Conservation (phyloP, 148 eudicot genomes). For the Hydrangea macrophylla region DNA sequence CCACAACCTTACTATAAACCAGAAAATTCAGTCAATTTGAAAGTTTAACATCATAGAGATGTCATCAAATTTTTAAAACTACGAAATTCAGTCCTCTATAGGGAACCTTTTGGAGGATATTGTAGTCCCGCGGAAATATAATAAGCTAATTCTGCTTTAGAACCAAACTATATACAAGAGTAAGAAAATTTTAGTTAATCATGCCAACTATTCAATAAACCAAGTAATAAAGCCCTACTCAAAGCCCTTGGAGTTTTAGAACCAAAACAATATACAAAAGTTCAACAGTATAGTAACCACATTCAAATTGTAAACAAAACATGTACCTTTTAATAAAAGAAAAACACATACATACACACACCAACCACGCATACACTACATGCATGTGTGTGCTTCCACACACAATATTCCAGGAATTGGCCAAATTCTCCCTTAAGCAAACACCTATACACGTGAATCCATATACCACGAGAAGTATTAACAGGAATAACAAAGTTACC, state of each 20-base stretch:
- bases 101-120: background rate
- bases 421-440: too few relatives aligned
- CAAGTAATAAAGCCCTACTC: background rate
- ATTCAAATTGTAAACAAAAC: too few relatives aligned
- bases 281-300: too few relatives aligned
- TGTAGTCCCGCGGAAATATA: background rate
- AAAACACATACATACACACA: background rate
- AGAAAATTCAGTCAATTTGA: background rate
- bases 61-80: too few relatives aligned
- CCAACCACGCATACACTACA: too few relatives aligned
- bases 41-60: background rate
- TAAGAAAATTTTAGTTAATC: too few relatives aligned
- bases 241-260: background rate
- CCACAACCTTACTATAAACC: background rate
- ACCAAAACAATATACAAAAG: too few relatives aligned
- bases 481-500: conserved; percentile 26
- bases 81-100: background rate
- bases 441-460: background rate
- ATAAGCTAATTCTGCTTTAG: background rate
- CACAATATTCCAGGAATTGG: too few relatives aligned
- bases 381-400: too few relatives aligned
- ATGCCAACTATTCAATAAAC: background rate
- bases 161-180: too few relatives aligned
- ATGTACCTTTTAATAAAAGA: too few relatives aligned
- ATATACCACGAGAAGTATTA: background rate